Base-by-base conservation (phyloP, 75 land plant species). In the Sequoia sempervirens region DNA sequence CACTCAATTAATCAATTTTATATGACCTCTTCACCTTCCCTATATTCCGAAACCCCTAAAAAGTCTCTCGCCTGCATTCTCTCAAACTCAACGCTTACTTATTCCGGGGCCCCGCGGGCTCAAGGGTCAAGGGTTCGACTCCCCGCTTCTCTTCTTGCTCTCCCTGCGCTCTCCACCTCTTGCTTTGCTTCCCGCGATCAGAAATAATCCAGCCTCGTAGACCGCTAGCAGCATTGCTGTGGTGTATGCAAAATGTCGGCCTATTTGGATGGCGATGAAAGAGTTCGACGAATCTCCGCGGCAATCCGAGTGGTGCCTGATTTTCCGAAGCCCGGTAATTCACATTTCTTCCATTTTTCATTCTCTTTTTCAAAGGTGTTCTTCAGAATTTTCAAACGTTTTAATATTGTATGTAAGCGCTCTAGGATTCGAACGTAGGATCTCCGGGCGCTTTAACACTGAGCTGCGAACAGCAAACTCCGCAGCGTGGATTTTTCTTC, bases 311-410 rank as follows among this genome's bases (percentile, higher is more conserved):
- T 84, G 28, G 81, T 89, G 30, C 90, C 89, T 26, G 86, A 89
- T 74, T 89, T 89, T 53, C 90, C 90, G 11, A 88, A 87, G 89
- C 82, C 86, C 36, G 90, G 90, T 89, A 47, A 81, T 18, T 30
- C 66, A 34, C 37, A 5, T 47, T 47, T 36, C 40, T 54, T 7
- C 17, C 26, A 34, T 32, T 81, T 81, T 40, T 46, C 11, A 7
- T 53, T 5, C 54, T 53, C 20, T 36, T 28, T 10, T 80, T 13
- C 13, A 2, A 2, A 8, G 46, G 28, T 43, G 17, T 12, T 41
- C 50, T 36, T 34, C 12, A 32, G 56, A 41, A 56, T 10, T 32
- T 3, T 81, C 5, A 53, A 12, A 20, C 5, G 10, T 23, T 18
- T 53, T 18, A 17, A 18, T 50, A 20, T 32, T 53, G 17, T 81